Evolutionary conservation across 352 stramenopile genomes (phyloP), one percentile per base, ranked within the genome.

Genomic region (Thraustochytrium sp.): DNA sequence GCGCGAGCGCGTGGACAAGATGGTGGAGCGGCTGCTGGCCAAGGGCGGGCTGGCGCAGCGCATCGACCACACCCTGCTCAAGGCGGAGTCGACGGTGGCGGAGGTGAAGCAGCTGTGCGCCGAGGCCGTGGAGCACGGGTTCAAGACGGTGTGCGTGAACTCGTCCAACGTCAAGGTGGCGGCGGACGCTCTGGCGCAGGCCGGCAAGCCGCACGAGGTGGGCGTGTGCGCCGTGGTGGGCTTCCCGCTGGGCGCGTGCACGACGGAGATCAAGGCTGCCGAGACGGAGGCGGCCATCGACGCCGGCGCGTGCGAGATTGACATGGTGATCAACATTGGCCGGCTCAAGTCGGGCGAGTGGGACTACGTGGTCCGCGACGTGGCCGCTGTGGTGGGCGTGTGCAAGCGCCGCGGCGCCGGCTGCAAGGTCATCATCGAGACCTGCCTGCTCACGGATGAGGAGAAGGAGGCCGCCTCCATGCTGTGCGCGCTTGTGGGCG

Each of bases 401-500:
- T 94, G 90, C 85, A 92, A 93, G 82, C 64, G 87, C 53, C 89
- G 86, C 56, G 75, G 78, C 3, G 90, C 87, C 0, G 49, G 92
- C 18, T 90, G 88, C 84, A 95, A 95, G 84, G 91, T 94, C 31
- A 95, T 94, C 61, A 86, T 95, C 3, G 91, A 95, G 89, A 94
- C 91, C 23, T 90, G 89, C 56, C 86, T 93, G 73, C 87, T 95
- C 21, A 91, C 84, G 1, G 86, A 88, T 3, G 90, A 89, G 59
- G 90, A 94, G 86, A 93, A 94, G 82, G 78, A 86, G 49, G 90
- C 89, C 62, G 91, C 90, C 9, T 93, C 89, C 53, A 89, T 92
- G 65, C 77, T 95, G 42, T 86, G 89, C 3, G 89, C 92, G 63
- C 86, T 88, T 0, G 90, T 89, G 0, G 91, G 91, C 31, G 89